Base-by-base conservation (phyloP, 2,329 filamentous ascomycete genomes). In the Trichoderma pleuroti region DNA sequence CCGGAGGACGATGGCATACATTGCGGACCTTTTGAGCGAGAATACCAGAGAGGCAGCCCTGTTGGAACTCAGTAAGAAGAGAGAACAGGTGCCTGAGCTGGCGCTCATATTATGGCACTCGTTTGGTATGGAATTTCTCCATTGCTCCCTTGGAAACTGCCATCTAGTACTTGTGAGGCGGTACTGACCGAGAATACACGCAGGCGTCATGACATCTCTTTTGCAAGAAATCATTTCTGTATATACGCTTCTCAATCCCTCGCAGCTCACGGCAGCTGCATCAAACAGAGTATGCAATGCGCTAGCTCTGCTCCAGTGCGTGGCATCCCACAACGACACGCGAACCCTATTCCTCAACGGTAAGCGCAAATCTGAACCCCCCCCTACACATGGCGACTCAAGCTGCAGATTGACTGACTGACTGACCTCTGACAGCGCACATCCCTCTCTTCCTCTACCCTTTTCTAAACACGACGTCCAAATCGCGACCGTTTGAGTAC, bases 141-240 rank as follows among this genome's bases (percentile, higher is more conserved):
- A 14, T n/a, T 12, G 5, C 24, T 21, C 24, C 32, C n/a, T n/a
- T 56, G 28, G 32, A 64, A 57, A 71, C 60, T 66, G 21, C 39
- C 24, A 36, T 46, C 26, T 46, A 34, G 26, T 60, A 21, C 74
- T 28, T 18, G 7, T 14, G 26, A 30, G 56, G 57, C 11, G 56
- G 32, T 52, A n/a, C 66, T 68, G 28, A 68, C 36, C 0, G 21
- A 12, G 26, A 32, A 26, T 18, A 12, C 5, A 4, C 10, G 4
- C 39, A 97, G 94, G 94, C 77, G 96, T 99, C 78, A 99, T 99
- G 96, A 98, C 96, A 59, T 97, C 94, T 68, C 86, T 99, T 28
- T 88, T 98, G 39, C 95, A 98, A 81, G 96, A 99, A 83, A 99
- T 99, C 80, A 99, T 99, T 79, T 98, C 95, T 12, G 96, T 99